Evolutionary conservation across 306 rosid genomes (phyloP), one percentile per base, ranked within the genome.

Genomic region (Acacia acuminata): DNA sequence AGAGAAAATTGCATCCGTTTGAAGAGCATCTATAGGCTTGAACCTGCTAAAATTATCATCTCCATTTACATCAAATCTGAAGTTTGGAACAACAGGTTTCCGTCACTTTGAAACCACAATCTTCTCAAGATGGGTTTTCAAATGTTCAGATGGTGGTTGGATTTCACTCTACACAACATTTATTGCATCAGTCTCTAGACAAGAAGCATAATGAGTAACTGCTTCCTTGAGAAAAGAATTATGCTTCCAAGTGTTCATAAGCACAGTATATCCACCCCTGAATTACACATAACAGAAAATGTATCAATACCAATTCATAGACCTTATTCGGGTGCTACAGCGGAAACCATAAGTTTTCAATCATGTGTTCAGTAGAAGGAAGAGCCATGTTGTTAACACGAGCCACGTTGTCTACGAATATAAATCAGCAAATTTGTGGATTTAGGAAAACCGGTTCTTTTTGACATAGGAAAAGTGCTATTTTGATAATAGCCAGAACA

Each of bases 231-330:
- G 85, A 75, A 78, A 82, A 71, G 89, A 86, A 42, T 85, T 88
- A 19, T 76, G 85, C 76, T 83, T 91, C 92, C 91, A 89, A 27
- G 89, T 85, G 81, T 86, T 89, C 55, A 89, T 82, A 12, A 89
- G 92, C 84, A 91, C 90, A 5, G 91, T 86, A 75, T 77, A 91
- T 56, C 92, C 85, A 10, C 85, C 90, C 82, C 94, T 87, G 86
- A 73, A 72, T 44, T 74, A 65, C 11, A 24, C 43, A 77, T 10
- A 36, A 47, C 48, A 60, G 38, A 67, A 82, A 50, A 79, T 60
- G 24, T 32, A 61, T 68, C 51, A 60, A 72, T 63, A 69, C 16
- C 61, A 32, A 50, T 45, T 20, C 65, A 36, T 70, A 73, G 58
- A 79, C 79, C 55, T 50, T 27, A 40, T 60, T 79, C 14, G 71